Percentiles rank a stretch among this genome's conserved stretches.
These are phyloP conservation scores for Phytophthora multivora DNA, from an alignment of 352 stramenopile genomes.

Conservation along the genomic window DNA sequence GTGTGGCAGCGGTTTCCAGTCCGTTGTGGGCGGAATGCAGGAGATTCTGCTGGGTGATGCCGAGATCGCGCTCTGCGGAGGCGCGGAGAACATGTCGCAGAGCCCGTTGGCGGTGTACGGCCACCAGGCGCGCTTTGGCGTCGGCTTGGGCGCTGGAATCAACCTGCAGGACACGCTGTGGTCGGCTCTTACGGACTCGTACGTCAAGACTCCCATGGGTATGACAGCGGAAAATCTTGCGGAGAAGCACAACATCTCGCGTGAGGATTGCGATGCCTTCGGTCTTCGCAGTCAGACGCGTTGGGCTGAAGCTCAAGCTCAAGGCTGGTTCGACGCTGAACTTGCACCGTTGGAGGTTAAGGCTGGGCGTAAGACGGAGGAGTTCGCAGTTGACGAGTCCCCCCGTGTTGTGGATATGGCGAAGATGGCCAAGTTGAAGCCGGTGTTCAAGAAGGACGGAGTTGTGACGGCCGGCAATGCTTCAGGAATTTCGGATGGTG, in stretches of 20 bases:
- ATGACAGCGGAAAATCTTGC: slow-evolving; percentile 99
- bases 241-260: slow-evolving; percentile 93
- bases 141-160: slow-evolving; percentile 91
- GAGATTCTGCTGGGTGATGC: slow-evolving; percentile 92
- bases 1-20: slow-evolving; percentile 98
- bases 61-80: slow-evolving; percentile 90
- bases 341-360: slow-evolving; percentile 93
- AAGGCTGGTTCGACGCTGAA: slow-evolving; percentile 94
- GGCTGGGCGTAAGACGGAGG: slow-evolving; percentile 89
- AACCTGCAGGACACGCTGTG: slow-evolving; percentile 96
- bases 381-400: slow-evolving; percentile 80
- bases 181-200: slow-evolving; percentile 96
- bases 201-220: slow-evolving; percentile 96
- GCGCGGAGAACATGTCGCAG: slow-evolving; percentile 96
- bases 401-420: slow-evolving; percentile 76
- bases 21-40: slow-evolving; percentile 92
- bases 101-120: slow-evolving; percentile 93
- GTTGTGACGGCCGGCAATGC: slow-evolving; percentile 96
- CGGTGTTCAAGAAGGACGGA: slow-evolving; percentile 98
- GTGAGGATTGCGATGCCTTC: slow-evolving; percentile 96
- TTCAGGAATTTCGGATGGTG: slow-evolving; percentile 97
- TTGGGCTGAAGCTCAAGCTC: slow-evolving; percentile 91
- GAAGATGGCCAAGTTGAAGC: slow-evolving; percentile 92
- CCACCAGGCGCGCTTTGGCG: slow-evolving; percentile 93
- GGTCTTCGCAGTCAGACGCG: slow-evolving; percentile 93